These are phyloP conservation scores for Nakazawaea holstii DNA, from an alignment of 805 yeast genomes.

Conservation along the genomic window DNA sequence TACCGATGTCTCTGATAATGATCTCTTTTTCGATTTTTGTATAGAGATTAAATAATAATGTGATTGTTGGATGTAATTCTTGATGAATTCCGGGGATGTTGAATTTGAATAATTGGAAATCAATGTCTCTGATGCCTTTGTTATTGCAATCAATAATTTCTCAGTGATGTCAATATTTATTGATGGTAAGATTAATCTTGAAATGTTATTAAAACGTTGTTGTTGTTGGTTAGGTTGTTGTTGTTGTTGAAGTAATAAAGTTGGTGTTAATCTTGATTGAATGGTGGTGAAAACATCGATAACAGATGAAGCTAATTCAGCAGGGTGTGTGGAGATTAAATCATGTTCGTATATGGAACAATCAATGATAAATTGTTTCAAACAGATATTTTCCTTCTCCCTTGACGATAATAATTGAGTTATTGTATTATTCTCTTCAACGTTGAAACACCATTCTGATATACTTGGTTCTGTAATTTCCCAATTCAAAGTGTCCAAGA, in stretches of 20 bases:
- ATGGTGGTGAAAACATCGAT: conserved; percentile 9
- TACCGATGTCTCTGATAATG: conserved; percentile 2
- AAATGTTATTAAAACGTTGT: too few species aligned
- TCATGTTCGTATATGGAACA: conserved; percentile 41
- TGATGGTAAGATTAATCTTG: conserved; percentile 9
- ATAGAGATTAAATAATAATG: conserved; percentile 4
- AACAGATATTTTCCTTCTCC: conserved; percentile 32
- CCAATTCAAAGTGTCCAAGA: conserved; percentile 70
- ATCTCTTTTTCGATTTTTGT: conserved; percentile 10
- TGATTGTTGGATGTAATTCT: conserved; percentile 6
- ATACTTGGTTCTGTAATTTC: conserved; percentile 58
- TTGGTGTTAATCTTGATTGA: conserved; percentile 6
- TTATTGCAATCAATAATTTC: conserved; percentile 1
- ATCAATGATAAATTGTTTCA: conserved; percentile 47
- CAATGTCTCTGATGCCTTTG: conserved; percentile 3
- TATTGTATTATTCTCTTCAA: conserved; percentile 36
- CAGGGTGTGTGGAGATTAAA: conserved; percentile 33
- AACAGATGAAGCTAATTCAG: conserved; percentile 15
- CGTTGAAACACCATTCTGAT: conserved; percentile 39
- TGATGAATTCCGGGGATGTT: conserved; percentile 4
- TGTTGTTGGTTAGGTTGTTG: neutral
- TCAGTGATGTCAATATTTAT: conserved; percentile 5
- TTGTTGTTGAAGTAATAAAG: neutral
- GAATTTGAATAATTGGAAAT: neutral
- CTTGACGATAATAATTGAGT: conserved; percentile 25